Conservation (phyloP, 495 filamentous ascomycete genomes). For the Massariosphaeria phaeospora region DNA sequence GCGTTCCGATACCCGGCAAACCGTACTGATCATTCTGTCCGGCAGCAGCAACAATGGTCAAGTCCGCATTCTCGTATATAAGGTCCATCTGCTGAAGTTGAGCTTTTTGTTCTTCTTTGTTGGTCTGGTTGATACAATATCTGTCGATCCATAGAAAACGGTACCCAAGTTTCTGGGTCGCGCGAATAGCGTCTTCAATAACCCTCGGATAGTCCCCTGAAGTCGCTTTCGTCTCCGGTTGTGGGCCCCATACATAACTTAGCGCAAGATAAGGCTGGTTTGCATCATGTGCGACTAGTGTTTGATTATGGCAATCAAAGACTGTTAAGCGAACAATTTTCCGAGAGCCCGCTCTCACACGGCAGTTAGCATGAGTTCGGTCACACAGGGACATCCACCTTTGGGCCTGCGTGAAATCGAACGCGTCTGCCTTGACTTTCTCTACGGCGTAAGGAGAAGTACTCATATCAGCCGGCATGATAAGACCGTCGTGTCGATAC, state of each 20-base stretch:
- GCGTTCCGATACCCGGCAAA: constrained; percentile 8
- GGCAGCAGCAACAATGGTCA: constrained; percentile 21
- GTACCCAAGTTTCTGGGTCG: constrained; percentile 9
- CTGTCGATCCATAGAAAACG: constrained; percentile 27
- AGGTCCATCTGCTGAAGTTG: constrained; percentile 20
- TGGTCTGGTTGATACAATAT: constrained; percentile 25
- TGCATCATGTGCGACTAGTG: background rate
- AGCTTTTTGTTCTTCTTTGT: background rate
- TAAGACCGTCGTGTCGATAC: background rate
- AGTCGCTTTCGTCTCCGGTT: background rate
- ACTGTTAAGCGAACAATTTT: background rate
- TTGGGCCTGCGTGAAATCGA: background rate
- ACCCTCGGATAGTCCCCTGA: background rate
- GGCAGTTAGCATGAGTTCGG: background rate
- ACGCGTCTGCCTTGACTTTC: background rate
- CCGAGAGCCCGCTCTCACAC: background rate
- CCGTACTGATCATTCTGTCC: constrained; percentile 5
- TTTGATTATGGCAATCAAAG: background rate
- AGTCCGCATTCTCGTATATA: constrained; percentile 13
- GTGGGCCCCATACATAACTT: constrained; percentile 7
- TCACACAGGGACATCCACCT: background rate
- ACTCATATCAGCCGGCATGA: background rate
- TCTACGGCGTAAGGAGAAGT: background rate
- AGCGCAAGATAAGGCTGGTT: background rate
- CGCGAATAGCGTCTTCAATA: constrained; percentile 14